Evolutionary conservation across 495 filamentous ascomycete genomes (phyloP), one percentile per base, ranked within the genome.

Genomic region (Xeromyces bisporus): DNA sequence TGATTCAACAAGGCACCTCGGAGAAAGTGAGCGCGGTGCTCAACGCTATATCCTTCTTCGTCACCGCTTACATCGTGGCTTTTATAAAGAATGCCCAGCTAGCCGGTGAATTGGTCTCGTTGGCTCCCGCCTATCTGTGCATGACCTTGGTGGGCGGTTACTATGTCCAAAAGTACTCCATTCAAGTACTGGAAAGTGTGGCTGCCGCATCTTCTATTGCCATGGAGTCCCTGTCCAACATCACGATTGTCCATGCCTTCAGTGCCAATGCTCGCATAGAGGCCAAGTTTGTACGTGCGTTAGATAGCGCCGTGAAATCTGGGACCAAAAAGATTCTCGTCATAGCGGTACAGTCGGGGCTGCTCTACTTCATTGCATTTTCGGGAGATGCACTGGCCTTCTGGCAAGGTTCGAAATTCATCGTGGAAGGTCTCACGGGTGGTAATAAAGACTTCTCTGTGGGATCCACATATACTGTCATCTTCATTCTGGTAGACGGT

Each of bases 21-120:
- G 75, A 80, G 48, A 80, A 80, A 41, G 71, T 74, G 9, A 73
- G 73, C 18, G 64, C 77, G 4, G 64, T 61, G 26, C 44, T 78
- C 18, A 56, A 61, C 20, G 67, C 62, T 21, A 37, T 73, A 7
- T 62, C 68, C 8, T 77, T 73, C 42, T 76, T 80, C 41, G 37
- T 77, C 15, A 67, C 67, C 1, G 64, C 71, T 2, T 80, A 75
- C 37, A 55, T 75, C 24, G 67, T 78, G 3, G 69, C 70, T 7
- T 77, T 78, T 35, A 64, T 71, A 42, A 73, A 70, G 43, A 51
- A 72, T 29, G 50, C 51, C 23, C 43, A 38, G 16, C 39, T 62
- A 7, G 55, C 56, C 3, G 55, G 43, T 1, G 54, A 54, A 42
- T 36, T 62, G 1, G 43, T 78, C 20, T 73, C 69, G 0, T 36